These are phyloP conservation scores for Glutinoglossum americanum DNA, from an alignment of 495 filamentous ascomycete species.

Conservation along the genomic window DNA sequence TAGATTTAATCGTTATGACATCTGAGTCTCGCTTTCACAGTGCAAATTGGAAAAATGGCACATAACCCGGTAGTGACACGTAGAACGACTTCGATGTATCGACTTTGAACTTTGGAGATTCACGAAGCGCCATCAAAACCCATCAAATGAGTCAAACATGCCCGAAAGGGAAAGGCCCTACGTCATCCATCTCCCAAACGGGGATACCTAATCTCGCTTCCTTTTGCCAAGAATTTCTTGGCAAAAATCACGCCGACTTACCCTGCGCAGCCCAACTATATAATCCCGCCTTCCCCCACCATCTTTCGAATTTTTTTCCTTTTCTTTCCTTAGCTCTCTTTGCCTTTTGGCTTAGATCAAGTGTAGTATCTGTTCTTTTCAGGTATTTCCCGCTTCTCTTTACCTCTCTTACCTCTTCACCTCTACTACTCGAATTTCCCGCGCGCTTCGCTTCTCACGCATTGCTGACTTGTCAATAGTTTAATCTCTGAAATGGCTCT, in stretches of 20 bases:
- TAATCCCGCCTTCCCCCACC: constrained; percentile 18
- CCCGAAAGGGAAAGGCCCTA: not conserved
- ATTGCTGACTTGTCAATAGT: constrained; percentile 17
- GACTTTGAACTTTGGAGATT: too few relatives aligned
- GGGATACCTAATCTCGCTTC: not conserved
- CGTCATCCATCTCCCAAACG: not conserved
- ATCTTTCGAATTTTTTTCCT: constrained; percentile 17
- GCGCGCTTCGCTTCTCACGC: not conserved
- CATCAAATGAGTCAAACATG: not conserved
- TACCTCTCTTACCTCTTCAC: not conserved
- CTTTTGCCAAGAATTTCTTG: not conserved
- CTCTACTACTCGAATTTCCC: not conserved
- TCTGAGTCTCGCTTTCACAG: too few relatives aligned
- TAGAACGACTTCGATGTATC: too few relatives aligned
- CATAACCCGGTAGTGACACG: too few relatives aligned
- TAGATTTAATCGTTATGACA: too few relatives aligned
- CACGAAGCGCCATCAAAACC: too few relatives aligned
- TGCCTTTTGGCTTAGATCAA: constrained; percentile 83
- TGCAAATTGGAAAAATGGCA: too few relatives aligned
- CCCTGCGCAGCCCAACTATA: not conserved
- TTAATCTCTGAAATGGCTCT: constrained; percentile 50
- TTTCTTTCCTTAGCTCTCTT: constrained; percentile 16
- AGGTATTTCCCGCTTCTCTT: constrained; percentile 11
- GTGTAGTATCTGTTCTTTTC: constrained; percentile 99
- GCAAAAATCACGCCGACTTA: not conserved